These are phyloP conservation scores for Plectosphaerella cucumerina DNA, from an alignment of 2,329 filamentous ascomycete species.

Conservation along the genomic window DNA sequence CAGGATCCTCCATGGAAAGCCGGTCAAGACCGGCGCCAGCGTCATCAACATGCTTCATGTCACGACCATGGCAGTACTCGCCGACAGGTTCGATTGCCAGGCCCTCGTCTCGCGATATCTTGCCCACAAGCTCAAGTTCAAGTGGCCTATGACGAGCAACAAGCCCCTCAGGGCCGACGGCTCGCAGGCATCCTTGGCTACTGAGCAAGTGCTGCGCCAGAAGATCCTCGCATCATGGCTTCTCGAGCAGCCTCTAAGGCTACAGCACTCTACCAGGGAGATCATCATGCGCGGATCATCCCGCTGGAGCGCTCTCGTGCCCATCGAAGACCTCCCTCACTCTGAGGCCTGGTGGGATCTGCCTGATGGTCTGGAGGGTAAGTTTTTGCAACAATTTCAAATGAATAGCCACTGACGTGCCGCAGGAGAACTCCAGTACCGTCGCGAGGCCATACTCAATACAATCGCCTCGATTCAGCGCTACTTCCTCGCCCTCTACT, in stretches of 20 bases:
- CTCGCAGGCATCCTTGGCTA: constrained; percentile 32
- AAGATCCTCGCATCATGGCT: constrained; percentile 65
- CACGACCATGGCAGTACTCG: constrained; percentile 64
- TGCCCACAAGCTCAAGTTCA: constrained; percentile 43
- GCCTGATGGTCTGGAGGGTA: constrained; percentile 63
- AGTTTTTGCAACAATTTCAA: constrained; percentile 16
- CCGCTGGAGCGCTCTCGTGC: constrained; percentile 45
- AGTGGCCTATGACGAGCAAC: constrained; percentile 44
- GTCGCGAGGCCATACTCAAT: constrained; percentile 63
- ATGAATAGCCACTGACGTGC: not conserved
- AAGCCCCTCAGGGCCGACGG: constrained; percentile 32
- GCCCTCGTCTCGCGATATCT: constrained; percentile 50
- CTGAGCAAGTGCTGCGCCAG: constrained; percentile 64
- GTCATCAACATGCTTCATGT: constrained; percentile 55
- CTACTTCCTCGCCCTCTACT: constrained; percentile 65
- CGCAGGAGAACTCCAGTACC: constrained; percentile 60
- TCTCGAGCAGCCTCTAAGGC: constrained; percentile 56
- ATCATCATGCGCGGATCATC: constrained; percentile 62
- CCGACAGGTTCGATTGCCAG: constrained; percentile 69
- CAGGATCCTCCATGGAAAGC: constrained; percentile 56
- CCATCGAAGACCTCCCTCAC: constrained; percentile 15
- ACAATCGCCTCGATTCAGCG: constrained; percentile 65
- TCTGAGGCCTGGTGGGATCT: constrained; percentile 67
- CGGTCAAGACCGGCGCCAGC: constrained; percentile 24
- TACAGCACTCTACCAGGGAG: constrained; percentile 60